Conservation (phyloP, 352 stramenopile genomes). For the Pythium sp. region DNA sequence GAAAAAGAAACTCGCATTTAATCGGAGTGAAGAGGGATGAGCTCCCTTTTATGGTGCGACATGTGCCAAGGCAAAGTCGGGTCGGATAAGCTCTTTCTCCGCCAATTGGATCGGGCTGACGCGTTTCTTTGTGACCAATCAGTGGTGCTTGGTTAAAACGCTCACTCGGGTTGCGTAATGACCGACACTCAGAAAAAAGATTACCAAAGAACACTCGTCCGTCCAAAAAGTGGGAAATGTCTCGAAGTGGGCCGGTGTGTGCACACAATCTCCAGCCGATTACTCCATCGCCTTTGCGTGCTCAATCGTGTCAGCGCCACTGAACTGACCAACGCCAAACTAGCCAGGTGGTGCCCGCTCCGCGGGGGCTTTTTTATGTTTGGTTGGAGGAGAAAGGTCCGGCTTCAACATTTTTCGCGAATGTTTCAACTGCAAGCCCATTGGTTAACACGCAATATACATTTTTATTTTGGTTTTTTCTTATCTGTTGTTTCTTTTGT, state of each 20-base stretch:
- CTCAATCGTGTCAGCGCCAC: neutral
- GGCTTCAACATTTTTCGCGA: too few relatives aligned
- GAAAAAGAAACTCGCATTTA: slow-evolving; percentile 2
- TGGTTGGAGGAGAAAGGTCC: too few relatives aligned
- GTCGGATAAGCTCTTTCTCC: neutral
- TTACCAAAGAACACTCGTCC: slow-evolving; percentile 2
- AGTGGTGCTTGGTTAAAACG: neutral
- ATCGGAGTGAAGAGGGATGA: neutral
- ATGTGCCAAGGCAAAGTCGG: slow-evolving; percentile 2
- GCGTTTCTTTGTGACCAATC: slow-evolving; percentile 14
- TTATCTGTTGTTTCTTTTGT: too few relatives aligned
- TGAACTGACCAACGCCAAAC: neutral
- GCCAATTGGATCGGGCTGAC: neutral
- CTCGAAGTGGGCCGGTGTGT: neutral
- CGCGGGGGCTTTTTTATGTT: too few relatives aligned
- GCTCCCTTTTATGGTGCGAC: neutral
- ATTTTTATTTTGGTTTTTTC: too few relatives aligned
- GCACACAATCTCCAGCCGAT: neutral
- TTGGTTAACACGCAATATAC: too few relatives aligned
- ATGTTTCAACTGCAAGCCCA: too few relatives aligned
- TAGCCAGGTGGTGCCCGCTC: too few relatives aligned
- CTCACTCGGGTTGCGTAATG: neutral
- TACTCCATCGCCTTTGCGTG: slow-evolving; percentile 4
- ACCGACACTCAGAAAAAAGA: slow-evolving; percentile 7
- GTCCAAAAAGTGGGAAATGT: neutral